Base-by-base conservation (phyloP, 2,329 filamentous ascomycete species). In the Cercospora sp. region DNA sequence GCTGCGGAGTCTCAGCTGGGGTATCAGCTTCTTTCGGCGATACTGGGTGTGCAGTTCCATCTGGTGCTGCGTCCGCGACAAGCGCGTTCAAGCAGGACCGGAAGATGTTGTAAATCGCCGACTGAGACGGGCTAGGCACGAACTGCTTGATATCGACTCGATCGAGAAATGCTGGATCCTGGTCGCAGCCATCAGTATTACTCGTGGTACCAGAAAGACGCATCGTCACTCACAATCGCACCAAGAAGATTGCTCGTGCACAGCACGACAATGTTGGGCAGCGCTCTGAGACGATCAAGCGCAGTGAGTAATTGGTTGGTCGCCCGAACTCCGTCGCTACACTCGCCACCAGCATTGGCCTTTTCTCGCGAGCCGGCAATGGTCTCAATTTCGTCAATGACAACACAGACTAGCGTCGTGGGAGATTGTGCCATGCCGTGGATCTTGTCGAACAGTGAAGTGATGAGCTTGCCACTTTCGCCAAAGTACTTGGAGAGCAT, bases 341-440 rank as follows among this genome's bases (percentile, higher is more conserved):
- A 82, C 67, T 85, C 83, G 60, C 79, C 81, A 13, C 78, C 76
- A 48, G 63, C 72, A 1, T 78, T 69, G 2, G 79, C 78, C 55
- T 80, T 77, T 65, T 83, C 80, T 36, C 83, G 79, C 6, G 76
- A 79, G 51, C 80, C 77, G n/a, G 83, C 81, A 18, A 86, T 74
- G 2, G 80, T 83, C 68, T 86, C 84, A 16, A 85, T 79, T 67
- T 85, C 84, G 65, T 86, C 84, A 42, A 86, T 81, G 18, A 85
- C 74, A 0, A 85, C 79, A 59, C 80, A 81, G 16, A 83, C 72
- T 3, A 85, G 76, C 0, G 77, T 80, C 36, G 75, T 75, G 1
- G 79, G 76, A 36, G 84, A 81, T 31, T 80, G 75, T 4, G 79
- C 79, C 63, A 78, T 72, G 2, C 36, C 31, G 30, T 70, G 60